Percentiles rank a stretch among this genome's conserved stretches.
Conservation (phyloP, 2,329 filamentous ascomycete species). For the Colletotrichum australisinense region DNA sequence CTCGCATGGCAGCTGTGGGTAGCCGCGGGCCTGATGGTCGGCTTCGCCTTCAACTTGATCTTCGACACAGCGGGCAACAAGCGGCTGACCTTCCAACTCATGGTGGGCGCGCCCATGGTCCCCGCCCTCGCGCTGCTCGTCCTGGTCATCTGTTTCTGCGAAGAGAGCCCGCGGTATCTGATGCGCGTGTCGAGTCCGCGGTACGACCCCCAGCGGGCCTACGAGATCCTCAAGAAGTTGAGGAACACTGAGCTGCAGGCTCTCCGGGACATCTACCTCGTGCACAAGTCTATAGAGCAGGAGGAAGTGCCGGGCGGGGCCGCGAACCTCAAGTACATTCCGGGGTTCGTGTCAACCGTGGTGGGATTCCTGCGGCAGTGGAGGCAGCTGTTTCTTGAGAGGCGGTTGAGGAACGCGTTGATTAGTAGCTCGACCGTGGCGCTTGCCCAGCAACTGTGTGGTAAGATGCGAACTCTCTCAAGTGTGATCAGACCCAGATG, state of each 20-base stretch:
- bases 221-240: conserved; percentile 46
- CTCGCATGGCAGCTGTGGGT: conserved; percentile 60
- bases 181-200: conserved; percentile 49
- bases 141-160: conserved; percentile 48
- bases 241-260: conserved; percentile 55
- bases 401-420: conserved; percentile 45
- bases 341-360: conserved; percentile 34
- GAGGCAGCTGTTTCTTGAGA: conserved; percentile 42
- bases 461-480: conserved; percentile 2
- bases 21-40: conserved; percentile 50
- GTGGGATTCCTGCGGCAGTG: conserved; percentile 44
- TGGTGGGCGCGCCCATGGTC: conserved; percentile 49
- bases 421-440: conserved; percentile 46
- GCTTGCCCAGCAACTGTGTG: conserved; percentile 47
- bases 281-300: conserved; percentile 47
- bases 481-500: not conserved
- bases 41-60: conserved; percentile 50
- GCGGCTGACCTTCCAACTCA: conserved; percentile 41
- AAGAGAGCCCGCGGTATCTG: conserved; percentile 53
- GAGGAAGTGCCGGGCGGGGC: conserved; percentile 31
- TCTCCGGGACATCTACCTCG: conserved; percentile 53
- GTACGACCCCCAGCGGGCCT: conserved; percentile 48
- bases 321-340: not conserved
- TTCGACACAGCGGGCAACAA: conserved; percentile 41
- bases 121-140: conserved; percentile 48